phyloP scores from a whole-genome alignment of 768 basidiomycete genomes.

The Tulasnella sp. region DNA sequence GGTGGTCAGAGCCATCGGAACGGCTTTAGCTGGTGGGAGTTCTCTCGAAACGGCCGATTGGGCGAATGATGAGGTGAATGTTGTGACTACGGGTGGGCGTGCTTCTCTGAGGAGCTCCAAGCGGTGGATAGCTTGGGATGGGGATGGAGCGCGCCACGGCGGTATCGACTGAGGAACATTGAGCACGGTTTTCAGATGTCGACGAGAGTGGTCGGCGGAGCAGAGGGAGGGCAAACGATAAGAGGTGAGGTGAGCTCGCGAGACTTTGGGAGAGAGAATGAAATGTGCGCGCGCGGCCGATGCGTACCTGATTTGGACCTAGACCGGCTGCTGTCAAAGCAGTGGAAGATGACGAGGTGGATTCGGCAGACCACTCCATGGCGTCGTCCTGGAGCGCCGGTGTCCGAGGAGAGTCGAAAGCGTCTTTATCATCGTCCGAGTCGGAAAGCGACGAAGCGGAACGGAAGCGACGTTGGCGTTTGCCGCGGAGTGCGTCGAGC shows the following conservation, averaged over 20 bases:
- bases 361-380: conserved; percentile 8
- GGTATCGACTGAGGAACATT: neutral
- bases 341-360: neutral
- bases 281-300: neutral
- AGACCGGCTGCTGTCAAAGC: neutral
- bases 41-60: neutral
- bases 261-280: neutral
- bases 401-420: neutral
- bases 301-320: conserved; percentile 3
- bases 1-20: conserved; percentile 2
- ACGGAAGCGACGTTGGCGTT: neutral
- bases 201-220: neutral
- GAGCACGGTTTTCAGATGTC: neutral
- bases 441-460: neutral
- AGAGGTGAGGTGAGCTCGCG: neutral
- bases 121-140: conserved; percentile 3
- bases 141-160: neutral
- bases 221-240: neutral
- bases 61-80: neutral
- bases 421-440: conserved; percentile 5
- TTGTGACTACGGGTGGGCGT: neutral
- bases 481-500: neutral
- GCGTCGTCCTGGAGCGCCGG: neutral
- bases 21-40: neutral
- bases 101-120: conserved; percentile 11